phyloP scores from a whole-genome alignment of 441 rosid genomes.

The Theobroma grandiflorum region DNA sequence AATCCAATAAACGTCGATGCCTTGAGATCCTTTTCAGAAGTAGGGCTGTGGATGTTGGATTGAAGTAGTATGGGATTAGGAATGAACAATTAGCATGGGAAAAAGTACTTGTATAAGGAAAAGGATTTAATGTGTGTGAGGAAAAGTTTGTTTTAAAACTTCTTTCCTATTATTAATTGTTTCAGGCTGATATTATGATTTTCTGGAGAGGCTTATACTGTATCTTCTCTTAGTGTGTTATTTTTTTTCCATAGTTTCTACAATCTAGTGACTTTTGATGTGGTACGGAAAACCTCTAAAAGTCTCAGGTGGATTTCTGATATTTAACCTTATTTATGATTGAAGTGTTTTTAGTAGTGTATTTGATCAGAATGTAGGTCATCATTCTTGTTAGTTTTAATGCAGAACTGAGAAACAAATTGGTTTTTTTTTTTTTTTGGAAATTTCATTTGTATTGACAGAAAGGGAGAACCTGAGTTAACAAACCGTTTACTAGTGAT shows the following conservation, averaged over 20 bases:
- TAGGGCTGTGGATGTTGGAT: constrained; percentile 9
- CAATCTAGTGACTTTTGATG: neutral
- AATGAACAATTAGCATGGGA: constrained; percentile 11
- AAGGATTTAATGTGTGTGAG: neutral
- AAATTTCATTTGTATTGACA: too few relatives aligned
- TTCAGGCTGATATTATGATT: neutral
- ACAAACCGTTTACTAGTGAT: too few relatives aligned
- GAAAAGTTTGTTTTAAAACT: neutral
- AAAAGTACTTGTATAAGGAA: neutral
- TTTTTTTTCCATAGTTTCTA: neutral
- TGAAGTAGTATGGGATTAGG: neutral
- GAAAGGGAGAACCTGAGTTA: too few relatives aligned
- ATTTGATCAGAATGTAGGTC: neutral
- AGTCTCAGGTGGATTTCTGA: neutral
- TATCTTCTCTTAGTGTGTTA: neutral
- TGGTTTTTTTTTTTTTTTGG: too few relatives aligned
- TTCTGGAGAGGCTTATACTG: neutral
- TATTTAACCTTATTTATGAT: neutral
- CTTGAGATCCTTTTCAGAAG: constrained; percentile 15
- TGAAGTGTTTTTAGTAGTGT: neutral
- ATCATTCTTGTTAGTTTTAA: constrained; percentile 1
- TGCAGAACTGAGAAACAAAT: neutral
- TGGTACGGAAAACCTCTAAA: neutral
- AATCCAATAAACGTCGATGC: neutral
- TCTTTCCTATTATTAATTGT: neutral